phyloP scores from a whole-genome alignment of 331 rosid species.

The Quercus lobata region DNA sequence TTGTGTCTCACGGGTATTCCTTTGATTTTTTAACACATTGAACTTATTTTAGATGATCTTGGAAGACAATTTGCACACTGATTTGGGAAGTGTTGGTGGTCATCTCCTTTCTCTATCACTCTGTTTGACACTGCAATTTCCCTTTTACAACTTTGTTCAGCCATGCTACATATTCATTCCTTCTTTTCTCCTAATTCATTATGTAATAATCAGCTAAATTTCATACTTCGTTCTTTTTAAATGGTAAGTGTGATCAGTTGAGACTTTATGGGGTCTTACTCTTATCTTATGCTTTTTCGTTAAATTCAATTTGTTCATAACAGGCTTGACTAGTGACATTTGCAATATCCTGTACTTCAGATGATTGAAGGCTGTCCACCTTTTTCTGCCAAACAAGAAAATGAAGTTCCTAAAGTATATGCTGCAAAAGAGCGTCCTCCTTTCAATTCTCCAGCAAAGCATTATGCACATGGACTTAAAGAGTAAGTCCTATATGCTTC shows the following conservation, averaged over 20 bases:
- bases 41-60: background rate
- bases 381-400: constrained; percentile 52
- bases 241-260: background rate
- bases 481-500: constrained; percentile 46
- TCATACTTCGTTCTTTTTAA: background rate
- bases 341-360: constrained; percentile 33
- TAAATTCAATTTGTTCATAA: constrained; percentile 8
- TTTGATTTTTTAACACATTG: background rate
- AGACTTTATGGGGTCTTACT: background rate
- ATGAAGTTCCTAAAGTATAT: constrained; percentile 67
- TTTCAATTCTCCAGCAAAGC: constrained; percentile 54
- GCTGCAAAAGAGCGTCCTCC: constrained; percentile 69
- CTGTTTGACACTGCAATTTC: background rate
- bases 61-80: background rate
- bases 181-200: background rate
- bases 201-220: background rate
- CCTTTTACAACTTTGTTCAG: background rate
- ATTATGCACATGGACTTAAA: constrained; percentile 72
- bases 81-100: background rate
- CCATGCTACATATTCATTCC: background rate
- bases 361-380: constrained; percentile 91
- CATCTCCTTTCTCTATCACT: background rate
- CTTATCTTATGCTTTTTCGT: background rate
- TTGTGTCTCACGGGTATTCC: background rate
- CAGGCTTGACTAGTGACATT: constrained; percentile 10